These are phyloP conservation scores for Leishmania mexicana DNA, from an alignment of 208 protist species.

Conservation along the genomic window DNA sequence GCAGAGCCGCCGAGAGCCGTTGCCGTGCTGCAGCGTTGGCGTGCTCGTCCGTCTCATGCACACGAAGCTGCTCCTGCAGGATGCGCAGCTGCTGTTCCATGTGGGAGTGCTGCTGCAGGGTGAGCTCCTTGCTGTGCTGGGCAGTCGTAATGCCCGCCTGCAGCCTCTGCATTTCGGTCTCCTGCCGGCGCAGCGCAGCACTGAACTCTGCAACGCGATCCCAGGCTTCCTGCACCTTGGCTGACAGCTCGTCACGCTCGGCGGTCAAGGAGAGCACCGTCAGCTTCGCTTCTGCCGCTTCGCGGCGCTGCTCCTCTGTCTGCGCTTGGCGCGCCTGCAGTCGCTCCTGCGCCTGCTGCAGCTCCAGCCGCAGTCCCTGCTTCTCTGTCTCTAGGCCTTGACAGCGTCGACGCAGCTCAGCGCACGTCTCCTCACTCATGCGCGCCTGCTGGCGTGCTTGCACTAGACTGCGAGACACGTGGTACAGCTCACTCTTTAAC, in stretches of 20 bases:
- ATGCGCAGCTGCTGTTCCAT: conserved; percentile 17
- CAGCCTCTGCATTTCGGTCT: conserved; percentile 30
- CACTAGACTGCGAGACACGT: conserved; percentile 12
- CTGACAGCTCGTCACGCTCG: conserved; percentile 66
- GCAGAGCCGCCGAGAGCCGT: conserved; percentile 13
- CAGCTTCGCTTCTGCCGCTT: conserved; percentile 40
- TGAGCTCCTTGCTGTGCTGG: conserved; percentile 10
- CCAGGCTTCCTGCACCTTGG: conserved; percentile 68
- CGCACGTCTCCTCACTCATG: conserved; percentile 8
- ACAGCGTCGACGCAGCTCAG: conserved; percentile 18
- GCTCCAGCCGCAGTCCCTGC: conserved; percentile 28
- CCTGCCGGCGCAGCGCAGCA: conserved; percentile 23
- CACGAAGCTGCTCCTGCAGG: conserved; percentile 6
- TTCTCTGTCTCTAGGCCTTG: conserved; percentile 33
- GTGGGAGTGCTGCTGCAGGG: conserved; percentile 23
- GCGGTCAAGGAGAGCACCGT: conserved; percentile 38
- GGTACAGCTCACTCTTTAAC: conserved; percentile 19
- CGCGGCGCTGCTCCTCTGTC: conserved; percentile 49
- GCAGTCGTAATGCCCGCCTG: conserved; percentile 24
- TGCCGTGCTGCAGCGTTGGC: neutral
- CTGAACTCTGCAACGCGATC: conserved; percentile 42
- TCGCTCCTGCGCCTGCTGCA: conserved; percentile 44
- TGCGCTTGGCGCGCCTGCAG: conserved; percentile 24
- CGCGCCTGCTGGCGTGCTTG: conserved; percentile 24
- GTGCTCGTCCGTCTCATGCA: neutral